Evolutionary conservation across 2,329 filamentous ascomycete genomes (phyloP).

Genomic region (Xylariaceae sp.): DNA sequence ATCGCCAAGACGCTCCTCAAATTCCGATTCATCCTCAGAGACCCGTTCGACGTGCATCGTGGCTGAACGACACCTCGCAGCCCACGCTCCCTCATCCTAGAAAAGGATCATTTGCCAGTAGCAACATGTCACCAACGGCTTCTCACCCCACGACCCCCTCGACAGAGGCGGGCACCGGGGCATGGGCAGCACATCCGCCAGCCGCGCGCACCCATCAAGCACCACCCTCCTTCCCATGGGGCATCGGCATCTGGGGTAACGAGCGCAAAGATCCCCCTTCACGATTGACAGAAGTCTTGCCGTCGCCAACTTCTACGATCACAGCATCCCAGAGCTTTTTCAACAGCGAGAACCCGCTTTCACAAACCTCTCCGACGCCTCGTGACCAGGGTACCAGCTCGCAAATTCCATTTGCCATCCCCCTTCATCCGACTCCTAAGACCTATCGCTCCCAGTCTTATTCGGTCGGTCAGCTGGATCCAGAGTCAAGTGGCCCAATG

Average conservation of each 20-base stretch:
- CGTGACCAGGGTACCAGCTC: slow-evolving; percentile 52
- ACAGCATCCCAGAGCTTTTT: slow-evolving; percentile 46
- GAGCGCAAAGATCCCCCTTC: slow-evolving; percentile 75
- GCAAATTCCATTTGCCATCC: slow-evolving; percentile 82
- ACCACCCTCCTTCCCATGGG: slow-evolving; percentile 61
- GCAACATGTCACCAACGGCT: slow-evolving; percentile 71
- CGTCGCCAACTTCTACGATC: slow-evolving; percentile 65
- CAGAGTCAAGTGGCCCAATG: slow-evolving; percentile 50
- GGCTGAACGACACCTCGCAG: slow-evolving; percentile 79
- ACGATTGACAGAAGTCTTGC: slow-evolving; percentile 69
- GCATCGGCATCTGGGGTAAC: slow-evolving; percentile 77
- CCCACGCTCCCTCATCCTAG: slow-evolving; percentile 55
- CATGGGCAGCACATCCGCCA: slow-evolving; percentile 54
- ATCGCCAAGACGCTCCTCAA: slow-evolving; percentile 50
- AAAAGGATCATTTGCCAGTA: slow-evolving; percentile 73
- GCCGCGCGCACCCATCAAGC: slow-evolving; percentile 44
- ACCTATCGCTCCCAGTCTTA: slow-evolving; percentile 95
- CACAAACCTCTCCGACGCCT: slow-evolving; percentile 48
- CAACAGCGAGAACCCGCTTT: slow-evolving; percentile 40
- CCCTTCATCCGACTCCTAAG: slow-evolving; percentile 84
- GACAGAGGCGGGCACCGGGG: slow-evolving; percentile 52
- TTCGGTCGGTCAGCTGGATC: slow-evolving; percentile 85
- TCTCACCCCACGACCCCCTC: slow-evolving; percentile 81
- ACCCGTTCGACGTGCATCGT: slow-evolving; percentile 70
- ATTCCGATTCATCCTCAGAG: slow-evolving; percentile 50